Conservation (phyloP, 1,284 basidiomycete species). For the Sanghuangporus sanghuang region DNA sequence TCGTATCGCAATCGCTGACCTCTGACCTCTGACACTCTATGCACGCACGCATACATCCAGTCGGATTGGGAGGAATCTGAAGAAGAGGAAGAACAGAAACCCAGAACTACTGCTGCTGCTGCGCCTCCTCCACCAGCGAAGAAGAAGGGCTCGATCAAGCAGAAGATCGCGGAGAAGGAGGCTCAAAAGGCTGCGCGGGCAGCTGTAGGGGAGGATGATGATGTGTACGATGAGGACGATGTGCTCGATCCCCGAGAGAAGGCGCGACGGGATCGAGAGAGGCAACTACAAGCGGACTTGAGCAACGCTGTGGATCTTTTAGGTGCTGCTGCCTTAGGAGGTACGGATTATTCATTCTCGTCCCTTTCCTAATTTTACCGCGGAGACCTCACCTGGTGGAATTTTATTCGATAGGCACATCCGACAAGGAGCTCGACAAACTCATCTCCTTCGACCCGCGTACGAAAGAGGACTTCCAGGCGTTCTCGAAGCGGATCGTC, state of each 20-base stretch:
- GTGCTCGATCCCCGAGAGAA: conserved; percentile 79
- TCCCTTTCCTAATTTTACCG: background rate
- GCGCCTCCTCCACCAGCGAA: conserved; percentile 60
- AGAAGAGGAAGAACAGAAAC: conserved; percentile 43
- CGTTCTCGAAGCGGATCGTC: conserved; percentile 68
- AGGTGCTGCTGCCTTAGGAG: conserved; percentile 63
- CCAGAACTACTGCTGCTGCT: conserved; percentile 40
- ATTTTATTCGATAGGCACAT: conserved; percentile 30
- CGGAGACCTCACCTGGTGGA: background rate
- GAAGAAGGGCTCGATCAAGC: conserved; percentile 88
- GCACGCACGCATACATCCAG: conserved; percentile 26
- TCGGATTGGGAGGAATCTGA: conserved; percentile 93
- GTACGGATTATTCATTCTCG: conserved; percentile 32
- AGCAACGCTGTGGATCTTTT: conserved; percentile 78
- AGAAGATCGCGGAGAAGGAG: conserved; percentile 86
- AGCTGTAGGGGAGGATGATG: conserved; percentile 32
- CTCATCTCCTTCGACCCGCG: conserved; percentile 72
- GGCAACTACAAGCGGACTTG: conserved; percentile 81
- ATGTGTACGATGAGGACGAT: conserved; percentile 67
- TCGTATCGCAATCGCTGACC: background rate
- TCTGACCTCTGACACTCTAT: background rate
- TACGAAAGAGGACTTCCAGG: conserved; percentile 81
- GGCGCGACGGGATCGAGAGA: conserved; percentile 68
- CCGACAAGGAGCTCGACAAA: conserved; percentile 62
- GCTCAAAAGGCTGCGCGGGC: conserved; percentile 52